These are phyloP conservation scores for Microbotryomycetes sp. DNA, from an alignment of 1,284 basidiomycete species.

Conservation along the genomic window DNA sequence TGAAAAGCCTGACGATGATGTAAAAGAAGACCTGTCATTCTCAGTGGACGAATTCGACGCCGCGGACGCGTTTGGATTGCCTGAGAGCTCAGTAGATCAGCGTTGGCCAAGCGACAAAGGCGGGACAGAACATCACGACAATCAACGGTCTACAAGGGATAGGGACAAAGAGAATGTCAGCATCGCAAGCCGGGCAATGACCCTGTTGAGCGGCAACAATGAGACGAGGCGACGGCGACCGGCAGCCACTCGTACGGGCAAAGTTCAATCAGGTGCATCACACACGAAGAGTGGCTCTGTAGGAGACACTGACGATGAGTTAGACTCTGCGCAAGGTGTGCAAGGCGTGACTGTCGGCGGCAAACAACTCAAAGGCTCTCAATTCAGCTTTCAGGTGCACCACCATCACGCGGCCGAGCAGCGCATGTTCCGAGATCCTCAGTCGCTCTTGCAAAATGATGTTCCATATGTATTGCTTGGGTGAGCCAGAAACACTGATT, in stretches of 20 bases:
- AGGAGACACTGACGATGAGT: slow-evolving; percentile 1
- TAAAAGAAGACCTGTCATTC: background rate
- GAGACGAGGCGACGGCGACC: background rate
- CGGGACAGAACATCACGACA: background rate
- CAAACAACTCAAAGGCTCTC: slow-evolving; percentile 7
- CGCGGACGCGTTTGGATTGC: background rate
- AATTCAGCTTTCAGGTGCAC: slow-evolving; percentile 34
- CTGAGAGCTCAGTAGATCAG: too few species aligned
- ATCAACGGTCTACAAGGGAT: too few species aligned
- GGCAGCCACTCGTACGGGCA: background rate
- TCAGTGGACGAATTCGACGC: background rate
- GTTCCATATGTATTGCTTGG: slow-evolving; percentile 60
- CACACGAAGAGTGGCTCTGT: slow-evolving; percentile 12
- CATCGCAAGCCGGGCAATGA: background rate
- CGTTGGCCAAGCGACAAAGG: background rate
- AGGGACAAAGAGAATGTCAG: background rate
- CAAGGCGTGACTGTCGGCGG: slow-evolving; percentile 8
- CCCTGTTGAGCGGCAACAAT: background rate
- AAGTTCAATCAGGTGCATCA: background rate
- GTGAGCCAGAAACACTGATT: slow-evolving; percentile 48
- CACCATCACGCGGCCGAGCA: slow-evolving; percentile 26
- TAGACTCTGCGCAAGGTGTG: background rate
- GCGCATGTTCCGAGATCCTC: background rate
- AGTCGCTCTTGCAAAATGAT: slow-evolving; percentile 31
- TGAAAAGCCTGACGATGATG: too few species aligned